Evolutionary conservation across 2,329 filamentous ascomycete species (phyloP).

Genomic region (Diaporthe ampelina): DNA sequence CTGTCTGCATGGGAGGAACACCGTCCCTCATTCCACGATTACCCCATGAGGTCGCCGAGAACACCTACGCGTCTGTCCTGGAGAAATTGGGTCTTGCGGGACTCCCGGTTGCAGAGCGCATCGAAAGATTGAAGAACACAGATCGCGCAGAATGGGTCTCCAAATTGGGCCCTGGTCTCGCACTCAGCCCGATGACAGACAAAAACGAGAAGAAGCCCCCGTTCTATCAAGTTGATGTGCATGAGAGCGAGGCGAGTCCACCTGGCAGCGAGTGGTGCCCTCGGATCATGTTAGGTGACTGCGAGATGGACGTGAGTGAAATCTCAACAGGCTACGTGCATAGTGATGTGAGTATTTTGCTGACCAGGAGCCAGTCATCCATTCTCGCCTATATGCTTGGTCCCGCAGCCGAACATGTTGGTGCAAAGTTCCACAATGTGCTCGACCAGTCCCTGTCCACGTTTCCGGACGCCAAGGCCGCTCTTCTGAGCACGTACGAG

Average conservation of each 20-base stretch:
- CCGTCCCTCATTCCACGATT: not conserved
- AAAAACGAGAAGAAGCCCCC: not conserved
- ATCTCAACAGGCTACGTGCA: not conserved
- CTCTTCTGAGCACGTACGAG: not conserved
- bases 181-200: not conserved
- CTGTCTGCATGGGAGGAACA: constrained; percentile 6
- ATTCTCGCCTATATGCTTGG: not conserved
- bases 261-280: not conserved
- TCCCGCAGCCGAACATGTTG: not conserved
- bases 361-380: not conserved
- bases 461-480: not conserved
- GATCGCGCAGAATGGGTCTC: not conserved
- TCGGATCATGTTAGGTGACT: constrained; percentile 8
- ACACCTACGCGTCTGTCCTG: not conserved
- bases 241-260: not conserved
- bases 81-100: not conserved
- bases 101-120: not conserved
- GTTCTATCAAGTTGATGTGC: not conserved
- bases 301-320: constrained; percentile 1
- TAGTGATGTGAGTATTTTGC: not conserved
- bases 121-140: not conserved
- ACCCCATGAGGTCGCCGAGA: constrained; percentile 7
- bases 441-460: not conserved
- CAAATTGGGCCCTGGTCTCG: not conserved
- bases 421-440: not conserved